Evolutionary conservation across 768 basidiomycete genomes (phyloP), one percentile per base, ranked within the genome.

Genomic region (Pluteus cervinus): DNA sequence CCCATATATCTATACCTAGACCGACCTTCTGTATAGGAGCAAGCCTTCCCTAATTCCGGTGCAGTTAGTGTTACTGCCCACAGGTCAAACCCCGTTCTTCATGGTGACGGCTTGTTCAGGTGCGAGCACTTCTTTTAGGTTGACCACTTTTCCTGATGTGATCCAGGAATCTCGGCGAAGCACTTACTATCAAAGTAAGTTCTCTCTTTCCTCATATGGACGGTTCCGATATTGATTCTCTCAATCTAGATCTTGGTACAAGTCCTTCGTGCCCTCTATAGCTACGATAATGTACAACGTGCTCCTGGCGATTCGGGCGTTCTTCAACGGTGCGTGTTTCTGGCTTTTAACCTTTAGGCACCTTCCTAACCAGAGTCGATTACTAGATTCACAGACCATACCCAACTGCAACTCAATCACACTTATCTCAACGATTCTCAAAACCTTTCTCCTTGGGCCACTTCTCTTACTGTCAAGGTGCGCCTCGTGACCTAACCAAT

Each of bases 271-370:
- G 79, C 73, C 3, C 60, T 89, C 17, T 79, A 79, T 42, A 67
- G 67, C 24, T 66, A 74, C 29, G 60, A 69, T 16, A 76, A 76
- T 34, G 45, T 89, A 30, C 65, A 70, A 24, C 80, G 83, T 33
- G 84, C 76, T 4, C 83, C 82, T 1, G 80, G 79, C 1, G 65
- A 71, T 32, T 85, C 82, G 4, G 87, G 87, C 1, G 46, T 40
- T 9, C 71, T 90, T 22, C 70, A 71, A 39, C 65, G n/a, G n/a
- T n/a, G n/a, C n/a, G n/a, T n/a, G n/a, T n/a, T n/a, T n/a, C n/a
- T n/a, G n/a, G n/a, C n/a, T n/a, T n/a, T n/a, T n/a, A n/a, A n/a
- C n/a, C n/a, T n/a, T n/a, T n/a, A n/a, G n/a, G n/a, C n/a, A n/a
- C n/a, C n/a, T n/a, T n/a, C n/a, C n/a, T n/a, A n/a, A n/a, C n/a